Evolutionary conservation across 2,329 filamentous ascomycete genomes (phyloP), one percentile per base, ranked within the genome.

Genomic region (Beauveria bassiana): DNA sequence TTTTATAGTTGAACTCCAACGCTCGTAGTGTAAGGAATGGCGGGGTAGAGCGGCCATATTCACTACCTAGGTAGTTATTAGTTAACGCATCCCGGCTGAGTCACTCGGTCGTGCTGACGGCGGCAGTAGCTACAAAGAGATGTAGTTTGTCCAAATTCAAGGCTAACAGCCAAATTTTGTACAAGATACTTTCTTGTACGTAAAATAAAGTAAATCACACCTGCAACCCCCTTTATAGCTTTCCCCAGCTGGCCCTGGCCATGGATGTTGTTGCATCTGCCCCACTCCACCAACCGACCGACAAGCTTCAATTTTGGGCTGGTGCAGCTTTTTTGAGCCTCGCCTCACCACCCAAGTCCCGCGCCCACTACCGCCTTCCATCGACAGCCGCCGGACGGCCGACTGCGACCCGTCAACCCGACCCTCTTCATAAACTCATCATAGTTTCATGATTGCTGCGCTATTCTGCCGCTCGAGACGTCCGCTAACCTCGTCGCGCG

Each of bases 381-480:
- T 59, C 56, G 22, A 49, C 28, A 59, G 56, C 46, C 56, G 45
- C 46, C 45, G 46, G 46, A 18, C 56, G 56, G 34, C 56, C 50
- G 50, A 61, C 31, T 55, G 28, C 51, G 26, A 46, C 52, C 54
- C 50, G n/a, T 22, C 9, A 28, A 55, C n/a, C n/a, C 50, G 34
- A 53, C 5, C n/a, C n/a, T 7, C 4, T 3, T n/a, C 40, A 43
- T 16, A 12, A 3, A 10, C 3, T 9, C 22, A 10, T 12, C 42
- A 53, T 43, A 52, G 55, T 53, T 67, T 67, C 63, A 70, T 73
- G 68, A 65, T 69, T 61, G 63, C 65, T 57, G 62, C 65, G 61
- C 65, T 38, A 38, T 38, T 40, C 31, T 26, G 52, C 24, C n/a
- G 64, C 40, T 61, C 67, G 59, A 67, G 64, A 54, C 70, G 65